Evolutionary conservation across 2,329 filamentous ascomycete genomes (phyloP).

Genomic region (Aspergillus intermedius): DNA sequence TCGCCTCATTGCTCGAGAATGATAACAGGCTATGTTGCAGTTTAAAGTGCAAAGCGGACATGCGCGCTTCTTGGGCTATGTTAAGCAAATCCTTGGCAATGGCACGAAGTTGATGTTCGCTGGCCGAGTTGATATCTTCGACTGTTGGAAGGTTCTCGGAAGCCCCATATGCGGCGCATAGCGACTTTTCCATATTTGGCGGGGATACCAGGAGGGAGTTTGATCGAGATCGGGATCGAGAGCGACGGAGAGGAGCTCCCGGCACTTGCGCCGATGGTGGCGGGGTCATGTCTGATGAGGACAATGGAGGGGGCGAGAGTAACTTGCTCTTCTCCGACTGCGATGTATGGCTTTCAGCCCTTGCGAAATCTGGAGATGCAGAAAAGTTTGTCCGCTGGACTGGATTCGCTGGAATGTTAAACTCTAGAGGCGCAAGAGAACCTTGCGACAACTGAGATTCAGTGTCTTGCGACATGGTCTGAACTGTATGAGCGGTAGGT

Average conservation of each 20-base stretch:
- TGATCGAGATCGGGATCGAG: slow-evolving; percentile 39
- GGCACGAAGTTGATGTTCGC: slow-evolving; percentile 46
- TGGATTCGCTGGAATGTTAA: slow-evolving; percentile 31
- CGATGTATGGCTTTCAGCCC: slow-evolving; percentile 25
- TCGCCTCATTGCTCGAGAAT: slow-evolving; percentile 76
- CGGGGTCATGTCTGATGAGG: slow-evolving; percentile 52
- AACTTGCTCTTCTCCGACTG: slow-evolving; percentile 27
- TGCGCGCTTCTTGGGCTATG: slow-evolving; percentile 61
- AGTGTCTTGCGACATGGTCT: slow-evolving; percentile 28
- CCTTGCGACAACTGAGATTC: slow-evolving; percentile 24
- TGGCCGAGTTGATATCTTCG: slow-evolving; percentile 48
- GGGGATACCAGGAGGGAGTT: slow-evolving; percentile 38
- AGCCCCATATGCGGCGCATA: slow-evolving; percentile 36
- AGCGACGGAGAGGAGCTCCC: slow-evolving; percentile 35
- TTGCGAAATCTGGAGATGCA: slow-evolving; percentile 29
- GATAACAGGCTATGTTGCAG: slow-evolving; percentile 79
- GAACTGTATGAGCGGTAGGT: slow-evolving; percentile 3
- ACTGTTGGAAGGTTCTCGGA: slow-evolving; percentile 41
- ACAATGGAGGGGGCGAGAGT: slow-evolving; percentile 40
- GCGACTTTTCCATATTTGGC: slow-evolving; percentile 41
- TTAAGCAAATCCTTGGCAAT: slow-evolving; percentile 50
- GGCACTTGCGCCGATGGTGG: slow-evolving; percentile 57
- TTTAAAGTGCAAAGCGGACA: slow-evolving; percentile 83
- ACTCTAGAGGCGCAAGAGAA: slow-evolving; percentile 34
- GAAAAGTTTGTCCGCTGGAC: slow-evolving; percentile 26